Conservation (phyloP, 83 land plant genomes). For the Diphasiastrum complanatum region DNA sequence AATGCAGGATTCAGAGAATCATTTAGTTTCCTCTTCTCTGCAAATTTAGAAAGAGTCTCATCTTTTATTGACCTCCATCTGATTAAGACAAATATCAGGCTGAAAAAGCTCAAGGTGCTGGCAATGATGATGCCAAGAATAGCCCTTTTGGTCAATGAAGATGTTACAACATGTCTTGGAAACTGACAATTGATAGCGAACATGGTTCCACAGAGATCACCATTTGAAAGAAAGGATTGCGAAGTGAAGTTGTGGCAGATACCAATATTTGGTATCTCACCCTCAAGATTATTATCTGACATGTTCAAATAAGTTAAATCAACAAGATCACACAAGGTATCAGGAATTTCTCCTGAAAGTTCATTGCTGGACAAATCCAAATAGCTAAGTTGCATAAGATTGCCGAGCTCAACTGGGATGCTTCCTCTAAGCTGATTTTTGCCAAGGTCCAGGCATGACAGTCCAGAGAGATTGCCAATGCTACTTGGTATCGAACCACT, state of each 20-base stretch:
- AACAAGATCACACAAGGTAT: conserved; percentile 30
- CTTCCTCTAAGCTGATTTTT: background rate
- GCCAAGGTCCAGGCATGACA: background rate
- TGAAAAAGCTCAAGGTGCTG: conserved; percentile 12
- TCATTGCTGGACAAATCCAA: conserved; percentile 35
- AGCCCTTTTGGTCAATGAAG: conserved; percentile 23
- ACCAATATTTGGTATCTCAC: conserved; percentile 35
- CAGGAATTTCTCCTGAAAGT: conserved; percentile 46
- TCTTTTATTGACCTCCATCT: conserved; percentile 19
- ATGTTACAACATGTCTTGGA: background rate
- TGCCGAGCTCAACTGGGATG: conserved; percentile 16
- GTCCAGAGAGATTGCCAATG: background rate
- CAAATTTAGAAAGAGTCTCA: conserved; percentile 16
- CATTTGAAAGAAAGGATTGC: conserved; percentile 19
- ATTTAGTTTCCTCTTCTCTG: conserved; percentile 29
- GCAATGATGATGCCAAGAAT: conserved; percentile 29
- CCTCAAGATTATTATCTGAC: conserved; percentile 36
- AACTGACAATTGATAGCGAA: background rate
- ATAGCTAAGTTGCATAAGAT: conserved; percentile 35
- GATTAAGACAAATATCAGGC: conserved; percentile 18
- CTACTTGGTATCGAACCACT: background rate
- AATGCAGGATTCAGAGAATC: conserved; percentile 7
- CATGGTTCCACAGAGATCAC: conserved; percentile 23
- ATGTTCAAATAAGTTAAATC: conserved; percentile 35
- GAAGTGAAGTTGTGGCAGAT: conserved; percentile 34